Percentiles rank a stretch among this genome's conserved stretches.
Evolutionary conservation across 345 rosid genomes (phyloP).

Genomic region (Euclidium syriacum): DNA sequence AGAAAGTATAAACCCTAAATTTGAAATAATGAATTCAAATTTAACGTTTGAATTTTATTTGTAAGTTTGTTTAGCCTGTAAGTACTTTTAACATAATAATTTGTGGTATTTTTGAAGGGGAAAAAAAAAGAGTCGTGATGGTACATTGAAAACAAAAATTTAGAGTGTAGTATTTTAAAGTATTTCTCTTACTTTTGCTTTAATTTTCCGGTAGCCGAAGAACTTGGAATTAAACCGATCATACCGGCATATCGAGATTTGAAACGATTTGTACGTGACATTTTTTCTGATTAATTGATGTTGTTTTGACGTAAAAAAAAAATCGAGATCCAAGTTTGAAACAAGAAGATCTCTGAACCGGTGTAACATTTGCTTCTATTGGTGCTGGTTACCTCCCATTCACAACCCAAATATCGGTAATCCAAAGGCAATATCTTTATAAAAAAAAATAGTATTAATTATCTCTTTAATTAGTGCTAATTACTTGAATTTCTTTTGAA

Average conservation of each 20-base stretch:
- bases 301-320: too few species aligned
- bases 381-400: conserved; percentile 53
- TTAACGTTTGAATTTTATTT: too few species aligned
- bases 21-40: too few species aligned
- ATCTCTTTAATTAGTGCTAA: not conserved
- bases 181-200: not conserved
- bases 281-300: too few species aligned
- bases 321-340: conserved; percentile 39
- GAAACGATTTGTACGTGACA: too few species aligned
- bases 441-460: not conserved
- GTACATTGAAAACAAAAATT: too few species aligned
- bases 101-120: too few species aligned
- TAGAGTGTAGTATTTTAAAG: too few species aligned
- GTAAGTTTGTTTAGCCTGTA: too few species aligned
- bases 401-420: conserved; percentile 32
- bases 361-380: conserved; percentile 66
- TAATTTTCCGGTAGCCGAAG: conserved; percentile 35
- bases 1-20: too few species aligned
- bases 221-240: conserved; percentile 39
- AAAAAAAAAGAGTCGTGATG: too few species aligned
- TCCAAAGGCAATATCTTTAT: not conserved
- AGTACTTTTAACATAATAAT: too few species aligned
- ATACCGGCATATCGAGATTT: conserved; percentile 60
- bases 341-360: conserved; percentile 52
- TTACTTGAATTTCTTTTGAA: not conserved